Evolutionary conservation across 768 basidiomycete genomes (phyloP), one percentile per base, ranked within the genome.

Genomic region (Omphalotus guepiniiformis): DNA sequence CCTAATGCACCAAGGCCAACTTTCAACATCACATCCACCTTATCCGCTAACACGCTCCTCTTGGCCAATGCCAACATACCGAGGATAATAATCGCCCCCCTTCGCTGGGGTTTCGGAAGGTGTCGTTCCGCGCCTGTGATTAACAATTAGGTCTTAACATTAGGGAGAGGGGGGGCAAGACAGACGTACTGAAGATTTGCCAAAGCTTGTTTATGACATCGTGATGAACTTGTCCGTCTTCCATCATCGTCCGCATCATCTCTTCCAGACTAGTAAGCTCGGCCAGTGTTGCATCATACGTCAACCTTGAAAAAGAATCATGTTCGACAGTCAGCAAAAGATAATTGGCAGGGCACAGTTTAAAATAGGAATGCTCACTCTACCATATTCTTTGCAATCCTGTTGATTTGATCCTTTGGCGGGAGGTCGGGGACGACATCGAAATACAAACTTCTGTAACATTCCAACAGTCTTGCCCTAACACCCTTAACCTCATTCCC

Each of bases 361-460:
- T n/a, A n/a, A n/a, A n/a, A n/a, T n/a, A n/a, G 40, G 12, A 22
- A 42, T 12, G 66, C 83, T 26, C 47, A 96, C 96, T 96, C 90
- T 39, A 99, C 90, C 80, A 99, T 88, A 61, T 98, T 96, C 71
- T 92, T 94, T 5, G 95, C 81, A 35, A 99, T 96, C 12, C 93
- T 74, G 55, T 84, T 94, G 49, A 96, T 79, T 62, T 96, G 90
- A 39, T 83, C 83, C 64, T 93, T 93, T 1, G 88, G 76, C n/a
- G 49, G n/a, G 54, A 88, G 67, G 61, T 80, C 85, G 1, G 80
- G 73, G 2, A 91, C 56, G 3, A 86, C 78, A 47, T 97, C 92
- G 56, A 98, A 96, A 68, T 95, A 99, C 43, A 99, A 64, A 48
- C 58, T 80, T 28, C 82, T 78, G 60, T 98, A 99, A 57, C 85